Evolutionary conservation across 1,139 yeast species (phyloP).

Genomic region (Hyphopichia fennica): DNA sequence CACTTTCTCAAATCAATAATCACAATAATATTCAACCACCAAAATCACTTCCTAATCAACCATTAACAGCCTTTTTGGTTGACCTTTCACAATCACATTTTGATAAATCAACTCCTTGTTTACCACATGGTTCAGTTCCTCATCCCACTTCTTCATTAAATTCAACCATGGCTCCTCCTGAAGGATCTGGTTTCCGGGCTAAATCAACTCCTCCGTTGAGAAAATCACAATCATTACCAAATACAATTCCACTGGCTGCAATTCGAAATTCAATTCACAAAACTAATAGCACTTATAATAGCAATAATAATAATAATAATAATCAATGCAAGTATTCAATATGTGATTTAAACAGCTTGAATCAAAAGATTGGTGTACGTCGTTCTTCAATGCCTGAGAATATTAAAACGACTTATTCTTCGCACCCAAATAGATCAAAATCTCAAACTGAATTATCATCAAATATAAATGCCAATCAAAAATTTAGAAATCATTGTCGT

Average conservation of each 20-base stretch:
- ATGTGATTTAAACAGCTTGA: slow-evolving; percentile 24
- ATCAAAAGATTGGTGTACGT: slow-evolving; percentile 7
- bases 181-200: no score
- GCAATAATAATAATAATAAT: background rate
- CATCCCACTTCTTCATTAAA: background rate
- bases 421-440: background rate
- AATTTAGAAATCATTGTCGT: slow-evolving; percentile 23
- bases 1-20: background rate
- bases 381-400: slow-evolving; percentile 6
- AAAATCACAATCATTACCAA: background rate
- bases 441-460: background rate
- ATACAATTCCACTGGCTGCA: background rate
- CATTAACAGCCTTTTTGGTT: slow-evolving; percentile 29
- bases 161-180: no score
- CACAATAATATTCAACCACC: background rate
- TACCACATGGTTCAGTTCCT: background rate
- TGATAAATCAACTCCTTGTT: background rate
- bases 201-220: background rate
- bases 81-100: slow-evolving; percentile 1
- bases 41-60: slow-evolving; percentile 13
- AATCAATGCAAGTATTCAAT: slow-evolving; percentile 15
- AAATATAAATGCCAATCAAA: background rate
- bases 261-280: background rate
- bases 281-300: background rate
- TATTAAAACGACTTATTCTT: background rate